Base-by-base conservation (phyloP, 768 basidiomycete species). In the Boletus patriciae region DNA sequence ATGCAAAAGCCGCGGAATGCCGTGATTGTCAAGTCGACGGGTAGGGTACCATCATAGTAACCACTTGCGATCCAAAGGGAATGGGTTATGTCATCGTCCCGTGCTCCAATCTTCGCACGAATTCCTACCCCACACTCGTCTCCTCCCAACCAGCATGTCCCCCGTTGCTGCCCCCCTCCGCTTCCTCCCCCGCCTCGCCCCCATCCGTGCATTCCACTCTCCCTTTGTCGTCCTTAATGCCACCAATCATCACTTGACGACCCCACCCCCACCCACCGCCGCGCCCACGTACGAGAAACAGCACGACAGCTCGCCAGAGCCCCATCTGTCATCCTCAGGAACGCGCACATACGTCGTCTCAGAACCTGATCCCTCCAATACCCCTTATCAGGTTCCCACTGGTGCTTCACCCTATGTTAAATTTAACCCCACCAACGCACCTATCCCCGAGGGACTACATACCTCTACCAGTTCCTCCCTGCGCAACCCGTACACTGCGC, bases 331-430 rank as follows among this genome's bases (percentile, higher is more conserved):
- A 2, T 71, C 70, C 37, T 68, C 74, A 36, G 83, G 82, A 34
- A 77, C 78, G 31, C 84, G 79, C 55, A 86, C 84, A 34, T 86
- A 90, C 64, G 86, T 90, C 60, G 88, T 89, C 60, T 88, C 86
- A 33, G 78, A 87, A 67, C 88, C 88, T 38, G 86, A 89, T 71
- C 78, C 81, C 34, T 74, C 82, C 54, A 68, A 83, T 53, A 80
- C 77, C 42, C 81, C 82, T 33, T 88, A 88, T 62, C 75, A 80
- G 61, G 86, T 90, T n/a, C 88, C 88, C 2, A 81, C 83, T 12
- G 88, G 88, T 61, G 88, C 87, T 6, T 85, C 76, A 2, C 75
- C 83, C 18, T 80, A 79, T 66, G 70, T 75, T 53, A 76, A 74
- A 65, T 77, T 72, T 70, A 54, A 70, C 13, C 50, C 79, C 36